phyloP scores from a whole-genome alignment of 129 eudicot species.

The Flaveria ramosissima region DNA sequence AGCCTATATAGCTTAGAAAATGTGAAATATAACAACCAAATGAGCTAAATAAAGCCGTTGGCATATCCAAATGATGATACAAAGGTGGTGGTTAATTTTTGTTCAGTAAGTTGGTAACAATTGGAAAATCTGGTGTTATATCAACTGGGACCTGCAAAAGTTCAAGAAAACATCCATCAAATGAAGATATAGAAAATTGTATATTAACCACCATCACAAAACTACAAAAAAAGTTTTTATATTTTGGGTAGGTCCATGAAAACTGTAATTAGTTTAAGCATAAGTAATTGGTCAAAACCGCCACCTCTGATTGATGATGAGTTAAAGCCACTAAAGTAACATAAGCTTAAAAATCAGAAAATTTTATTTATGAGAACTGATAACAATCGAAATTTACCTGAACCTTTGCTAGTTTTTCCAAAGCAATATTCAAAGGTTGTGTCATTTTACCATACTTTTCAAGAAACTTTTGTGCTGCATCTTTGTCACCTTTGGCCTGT shows the following conservation, averaged over 20 bases:
- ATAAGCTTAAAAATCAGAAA: not conserved
- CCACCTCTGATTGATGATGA: not conserved
- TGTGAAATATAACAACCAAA: not conserved
- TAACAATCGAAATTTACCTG: constrained; percentile 47
- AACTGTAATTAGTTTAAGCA: not conserved
- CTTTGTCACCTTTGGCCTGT: constrained; percentile 92
- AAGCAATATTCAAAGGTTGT: constrained; percentile 60
- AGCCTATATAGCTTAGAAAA: constrained; percentile 2
- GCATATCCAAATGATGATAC: constrained; percentile 9
- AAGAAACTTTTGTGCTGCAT: constrained; percentile 64
- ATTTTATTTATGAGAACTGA: not conserved
- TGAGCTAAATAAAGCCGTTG: constrained; percentile 8
- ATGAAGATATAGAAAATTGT: not conserved
- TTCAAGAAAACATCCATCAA: constrained; percentile 2
- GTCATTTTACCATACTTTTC: constrained; percentile 66
- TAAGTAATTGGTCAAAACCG: not conserved
- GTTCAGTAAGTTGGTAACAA: constrained; percentile 38
- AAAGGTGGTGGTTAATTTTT: constrained; percentile 20
- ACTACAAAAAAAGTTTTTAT: no score
- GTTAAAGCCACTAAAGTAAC: not conserved
- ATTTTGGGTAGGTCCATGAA: not conserved
- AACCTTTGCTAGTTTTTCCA: constrained; percentile 60
- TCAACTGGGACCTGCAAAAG: constrained; percentile 86
- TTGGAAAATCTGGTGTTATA: constrained; percentile 74
- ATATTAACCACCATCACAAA: not conserved